Conservation (phyloP, 2,329 filamentous ascomycete genomes). For the Pseudogymnoascus sp. region DNA sequence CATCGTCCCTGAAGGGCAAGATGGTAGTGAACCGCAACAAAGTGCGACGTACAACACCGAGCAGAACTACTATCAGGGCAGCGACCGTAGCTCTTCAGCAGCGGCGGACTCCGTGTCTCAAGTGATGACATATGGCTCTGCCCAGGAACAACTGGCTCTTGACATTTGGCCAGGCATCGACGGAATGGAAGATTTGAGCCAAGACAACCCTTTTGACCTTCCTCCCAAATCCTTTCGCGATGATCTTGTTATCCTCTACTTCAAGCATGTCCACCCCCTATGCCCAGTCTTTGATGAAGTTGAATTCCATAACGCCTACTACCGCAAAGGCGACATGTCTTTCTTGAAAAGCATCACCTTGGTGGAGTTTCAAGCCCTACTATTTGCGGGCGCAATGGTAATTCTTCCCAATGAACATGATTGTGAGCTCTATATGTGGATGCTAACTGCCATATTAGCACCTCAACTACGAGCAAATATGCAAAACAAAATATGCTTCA, state of each 20-base stretch:
- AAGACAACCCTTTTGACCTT: neutral
- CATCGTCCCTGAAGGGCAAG: neutral
- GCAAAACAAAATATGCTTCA: slow-evolving; percentile 8
- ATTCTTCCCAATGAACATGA: neutral
- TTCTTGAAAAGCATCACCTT: slow-evolving; percentile 8
- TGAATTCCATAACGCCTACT: slow-evolving; percentile 8
- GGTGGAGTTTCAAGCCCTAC: slow-evolving; percentile 5
- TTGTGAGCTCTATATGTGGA: neutral
- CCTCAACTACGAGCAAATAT: slow-evolving; percentile 9
- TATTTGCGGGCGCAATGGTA: slow-evolving; percentile 11
- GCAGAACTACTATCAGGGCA: neutral
- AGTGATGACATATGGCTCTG: neutral
- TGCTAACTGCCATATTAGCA: neutral
- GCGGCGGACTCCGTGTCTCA: neutral
- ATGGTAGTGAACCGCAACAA: neutral
- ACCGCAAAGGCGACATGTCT: neutral
- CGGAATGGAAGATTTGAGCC: neutral
- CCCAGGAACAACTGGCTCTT: neutral
- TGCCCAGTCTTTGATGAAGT: slow-evolving; percentile 11
- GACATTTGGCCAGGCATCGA: neutral
- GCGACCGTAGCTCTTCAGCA: neutral
- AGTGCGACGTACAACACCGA: neutral
- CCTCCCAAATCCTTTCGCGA: slow-evolving; percentile 9
- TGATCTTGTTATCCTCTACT: slow-evolving; percentile 7
- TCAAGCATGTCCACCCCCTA: slow-evolving; percentile 9